A percentile compares a stretch with the other conserved stretches of the same genome.
phyloP scores from a whole-genome alignment of 2,329 filamentous ascomycete genomes.

The Ophidiomyces ophidiicola region DNA sequence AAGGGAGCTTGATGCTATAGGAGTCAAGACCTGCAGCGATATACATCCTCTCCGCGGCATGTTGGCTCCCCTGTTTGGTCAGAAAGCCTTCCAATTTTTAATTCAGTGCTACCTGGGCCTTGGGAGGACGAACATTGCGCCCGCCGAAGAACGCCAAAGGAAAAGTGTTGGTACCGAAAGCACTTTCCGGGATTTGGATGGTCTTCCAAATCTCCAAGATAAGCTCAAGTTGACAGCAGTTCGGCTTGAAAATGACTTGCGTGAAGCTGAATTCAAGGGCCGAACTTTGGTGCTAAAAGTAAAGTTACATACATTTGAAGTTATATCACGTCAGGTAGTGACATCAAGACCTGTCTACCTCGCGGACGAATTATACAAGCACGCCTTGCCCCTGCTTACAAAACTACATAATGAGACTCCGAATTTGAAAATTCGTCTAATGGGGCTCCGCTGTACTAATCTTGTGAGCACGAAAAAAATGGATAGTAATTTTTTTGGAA shows the following conservation, averaged over 20 bases:
- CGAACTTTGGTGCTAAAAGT: constrained; percentile 85
- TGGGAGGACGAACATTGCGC: constrained; percentile 71
- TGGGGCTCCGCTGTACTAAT: constrained; percentile 81
- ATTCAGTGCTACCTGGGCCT: constrained; percentile 74
- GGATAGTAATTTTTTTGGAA: constrained; percentile 69
- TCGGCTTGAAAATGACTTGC: constrained; percentile 76
- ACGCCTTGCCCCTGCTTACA: constrained; percentile 65
- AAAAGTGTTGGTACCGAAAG: constrained; percentile 92
- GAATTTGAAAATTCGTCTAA: constrained; percentile 63
- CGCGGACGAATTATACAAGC: constrained; percentile 73
- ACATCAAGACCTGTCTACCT: constrained; percentile 58
- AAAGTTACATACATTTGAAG: constrained; percentile 88
- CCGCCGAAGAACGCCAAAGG: constrained; percentile 76
- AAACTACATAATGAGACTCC: constrained; percentile 79
- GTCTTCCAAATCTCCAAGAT: constrained; percentile 54
- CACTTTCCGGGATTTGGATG: constrained; percentile 72
- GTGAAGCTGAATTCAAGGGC: constrained; percentile 68
- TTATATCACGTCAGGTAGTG: constrained; percentile 69
- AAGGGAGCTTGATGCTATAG: constrained; percentile 75
- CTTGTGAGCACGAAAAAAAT: constrained; percentile 74
- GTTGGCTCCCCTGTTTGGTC: constrained; percentile 68
- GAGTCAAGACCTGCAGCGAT: constrained; percentile 77
- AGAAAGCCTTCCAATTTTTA: constrained; percentile 81
- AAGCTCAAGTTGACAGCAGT: constrained; percentile 73
- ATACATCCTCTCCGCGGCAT: constrained; percentile 66